Conservation (phyloP, 169 alveolate genomes). For the Eimeria sp. region DNA sequence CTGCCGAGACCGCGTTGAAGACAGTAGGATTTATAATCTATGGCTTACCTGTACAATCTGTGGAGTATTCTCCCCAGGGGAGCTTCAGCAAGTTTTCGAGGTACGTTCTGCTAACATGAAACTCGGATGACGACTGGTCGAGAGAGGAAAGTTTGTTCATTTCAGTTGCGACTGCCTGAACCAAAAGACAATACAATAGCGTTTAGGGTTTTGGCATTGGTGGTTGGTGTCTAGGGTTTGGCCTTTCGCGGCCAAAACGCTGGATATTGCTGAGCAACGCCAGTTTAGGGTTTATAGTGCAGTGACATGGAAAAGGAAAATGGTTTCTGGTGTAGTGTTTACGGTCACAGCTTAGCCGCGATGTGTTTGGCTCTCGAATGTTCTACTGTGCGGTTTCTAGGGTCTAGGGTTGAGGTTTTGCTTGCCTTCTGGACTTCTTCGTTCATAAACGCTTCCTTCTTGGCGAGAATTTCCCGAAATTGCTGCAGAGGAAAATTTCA, state of each 20-base stretch:
- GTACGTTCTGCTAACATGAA: slow-evolving; percentile 88
- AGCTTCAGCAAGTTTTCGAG: slow-evolving; percentile 88
- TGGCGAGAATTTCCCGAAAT: slow-evolving; percentile 58
- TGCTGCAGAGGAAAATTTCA: background rate
- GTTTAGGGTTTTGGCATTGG: background rate
- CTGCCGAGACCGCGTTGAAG: background rate
- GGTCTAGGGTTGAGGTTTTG: background rate
- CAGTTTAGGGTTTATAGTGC: background rate
- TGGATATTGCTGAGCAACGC: background rate
- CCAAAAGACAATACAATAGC: background rate
- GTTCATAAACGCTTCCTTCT: slow-evolving; percentile 64
- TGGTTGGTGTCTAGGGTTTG: background rate
- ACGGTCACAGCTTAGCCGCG: background rate
- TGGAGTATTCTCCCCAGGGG: slow-evolving; percentile 89
- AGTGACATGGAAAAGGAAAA: too few relatives aligned
- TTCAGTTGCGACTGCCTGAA: slow-evolving; percentile 88
- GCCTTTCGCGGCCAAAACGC: background rate
- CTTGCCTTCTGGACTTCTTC: slow-evolving; percentile 76
- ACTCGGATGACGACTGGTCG: slow-evolving; percentile 90
- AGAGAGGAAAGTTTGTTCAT: slow-evolving; percentile 86
- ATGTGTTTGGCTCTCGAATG: background rate
- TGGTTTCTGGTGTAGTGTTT: background rate
- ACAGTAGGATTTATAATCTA: background rate
- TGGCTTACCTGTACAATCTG: slow-evolving; percentile 78
- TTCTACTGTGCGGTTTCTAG: background rate